Evolutionary conservation across 176 grass and related monocot species (phyloP).

Genomic region (Thinopyrum elongatum): DNA sequence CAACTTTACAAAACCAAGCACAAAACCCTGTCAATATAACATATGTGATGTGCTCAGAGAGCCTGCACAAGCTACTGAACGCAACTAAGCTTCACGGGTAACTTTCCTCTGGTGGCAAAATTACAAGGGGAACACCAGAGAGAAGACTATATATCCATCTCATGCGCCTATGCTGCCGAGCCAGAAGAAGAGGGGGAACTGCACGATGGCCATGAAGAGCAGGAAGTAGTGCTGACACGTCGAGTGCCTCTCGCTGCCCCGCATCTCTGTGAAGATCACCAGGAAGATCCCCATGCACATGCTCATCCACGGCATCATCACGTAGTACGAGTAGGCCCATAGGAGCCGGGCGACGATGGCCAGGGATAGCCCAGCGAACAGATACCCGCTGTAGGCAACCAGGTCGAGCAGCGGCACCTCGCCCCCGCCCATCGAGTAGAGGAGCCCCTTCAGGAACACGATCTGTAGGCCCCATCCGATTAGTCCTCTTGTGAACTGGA

Average conservation of each 20-base stretch:
- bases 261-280: conserved; percentile 66
- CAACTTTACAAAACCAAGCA: neutral
- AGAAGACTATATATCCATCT: neutral
- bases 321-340: conserved; percentile 65
- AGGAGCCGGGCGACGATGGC: conserved; percentile 49
- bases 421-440: conserved; percentile 66
- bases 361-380: conserved; percentile 61
- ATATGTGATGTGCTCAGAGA: neutral
- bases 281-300: conserved; percentile 84
- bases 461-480: conserved; percentile 85
- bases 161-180: conserved; percentile 64
- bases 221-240: conserved; percentile 72
- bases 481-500: conserved; percentile 71
- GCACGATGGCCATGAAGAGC: conserved; percentile 71
- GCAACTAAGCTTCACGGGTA: neutral
- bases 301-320: conserved; percentile 78
- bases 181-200: conserved; percentile 86
- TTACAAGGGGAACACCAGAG: neutral
- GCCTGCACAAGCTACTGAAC: neutral
- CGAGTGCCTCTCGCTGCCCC: conserved; percentile 63
- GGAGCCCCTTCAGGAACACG: conserved; percentile 59
- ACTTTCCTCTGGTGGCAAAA: neutral
- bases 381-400: conserved; percentile 72
- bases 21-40: neutral
- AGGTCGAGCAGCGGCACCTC: conserved; percentile 86